Conservation (phyloP, 2,329 filamentous ascomycete genomes). For the Aureobasidium vineae region DNA sequence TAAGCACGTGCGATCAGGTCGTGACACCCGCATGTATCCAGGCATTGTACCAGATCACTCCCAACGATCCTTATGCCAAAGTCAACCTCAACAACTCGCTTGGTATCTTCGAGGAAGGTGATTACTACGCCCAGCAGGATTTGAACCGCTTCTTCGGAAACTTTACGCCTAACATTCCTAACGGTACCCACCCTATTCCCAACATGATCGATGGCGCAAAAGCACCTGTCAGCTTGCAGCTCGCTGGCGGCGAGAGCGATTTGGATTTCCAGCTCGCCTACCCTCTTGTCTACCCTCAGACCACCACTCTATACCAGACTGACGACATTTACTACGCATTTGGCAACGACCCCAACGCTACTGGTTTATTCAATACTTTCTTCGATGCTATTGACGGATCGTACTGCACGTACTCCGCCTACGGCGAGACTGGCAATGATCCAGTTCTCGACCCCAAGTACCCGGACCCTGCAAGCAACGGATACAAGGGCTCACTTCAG, state of each 20-base stretch:
- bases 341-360: constrained; percentile 43
- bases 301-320: constrained; percentile 50
- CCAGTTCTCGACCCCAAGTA: constrained; percentile 53
- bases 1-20: constrained; percentile 30
- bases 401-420: constrained; percentile 52
- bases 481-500: constrained; percentile 39
- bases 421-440: constrained; percentile 51
- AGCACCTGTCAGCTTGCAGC: constrained; percentile 30
- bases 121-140: constrained; percentile 49
- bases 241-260: constrained; percentile 44
- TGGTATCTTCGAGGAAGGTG: constrained; percentile 48
- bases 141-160: constrained; percentile 45
- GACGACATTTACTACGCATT: constrained; percentile 41
- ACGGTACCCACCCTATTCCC: constrained; percentile 36
- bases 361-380: constrained; percentile 47
- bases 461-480: constrained; percentile 34
- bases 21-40: constrained; percentile 33
- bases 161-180: constrained; percentile 33
- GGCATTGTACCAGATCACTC: constrained; percentile 32
- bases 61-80: constrained; percentile 28
- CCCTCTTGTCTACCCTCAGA: constrained; percentile 54
- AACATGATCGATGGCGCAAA: constrained; percentile 32
- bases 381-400: constrained; percentile 54
- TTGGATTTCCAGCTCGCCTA: constrained; percentile 53
- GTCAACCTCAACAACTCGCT: constrained; percentile 33